phyloP scores from a whole-genome alignment of 768 basidiomycete species.

The Podaxis rugospora region DNA sequence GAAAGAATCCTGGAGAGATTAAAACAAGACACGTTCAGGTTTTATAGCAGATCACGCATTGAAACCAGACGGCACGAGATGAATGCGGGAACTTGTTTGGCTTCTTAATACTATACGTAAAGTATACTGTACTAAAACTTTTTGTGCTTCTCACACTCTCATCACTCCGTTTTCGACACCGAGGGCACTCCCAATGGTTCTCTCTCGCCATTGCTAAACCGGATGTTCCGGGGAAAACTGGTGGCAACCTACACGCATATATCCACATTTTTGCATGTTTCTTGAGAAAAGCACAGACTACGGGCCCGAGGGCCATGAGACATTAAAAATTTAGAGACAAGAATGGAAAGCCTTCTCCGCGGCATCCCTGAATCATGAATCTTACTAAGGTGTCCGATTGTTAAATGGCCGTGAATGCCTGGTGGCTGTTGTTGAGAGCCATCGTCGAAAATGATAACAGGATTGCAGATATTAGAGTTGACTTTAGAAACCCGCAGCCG shows the following conservation, averaged over 20 bases:
- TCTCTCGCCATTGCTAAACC: not conserved
- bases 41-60: not conserved
- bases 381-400: not conserved
- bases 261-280: no score
- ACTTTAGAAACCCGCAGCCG: not conserved
- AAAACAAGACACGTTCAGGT: not conserved
- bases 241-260: no score
- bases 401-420: not conserved
- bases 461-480: not conserved
- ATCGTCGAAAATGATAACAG: not conserved
- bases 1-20: slow-evolving; percentile 12
- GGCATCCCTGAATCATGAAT: not conserved
- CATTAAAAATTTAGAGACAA: not conserved
- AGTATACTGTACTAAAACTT: not conserved
- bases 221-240: no score
- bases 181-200: not conserved
- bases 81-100: not conserved
- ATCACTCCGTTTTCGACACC: not conserved
- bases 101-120: not conserved
- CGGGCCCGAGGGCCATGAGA: no score
- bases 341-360: not conserved
- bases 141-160: not conserved
- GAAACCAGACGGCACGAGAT: not conserved
- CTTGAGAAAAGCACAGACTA: no score
- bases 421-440: not conserved